Conservation (phyloP, 2,329 filamentous ascomycete species). For the Colletotrichum sp. region DNA sequence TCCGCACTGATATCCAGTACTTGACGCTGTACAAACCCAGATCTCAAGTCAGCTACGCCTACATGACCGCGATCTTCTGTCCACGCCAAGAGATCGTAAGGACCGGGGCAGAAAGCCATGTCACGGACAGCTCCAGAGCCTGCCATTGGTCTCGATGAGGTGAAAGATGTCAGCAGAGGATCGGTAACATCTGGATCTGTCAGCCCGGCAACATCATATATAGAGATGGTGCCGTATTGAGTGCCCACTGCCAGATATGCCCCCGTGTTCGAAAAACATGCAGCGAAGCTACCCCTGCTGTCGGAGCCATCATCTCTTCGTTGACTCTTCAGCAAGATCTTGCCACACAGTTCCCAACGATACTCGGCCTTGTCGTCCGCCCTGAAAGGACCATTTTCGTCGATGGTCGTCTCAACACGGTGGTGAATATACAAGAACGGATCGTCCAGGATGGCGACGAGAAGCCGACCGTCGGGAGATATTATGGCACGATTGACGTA, state of each 20-base stretch:
- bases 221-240: slow-evolving; percentile 79
- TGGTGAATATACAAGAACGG: slow-evolving; percentile 85
- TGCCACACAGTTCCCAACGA: slow-evolving; percentile 57
- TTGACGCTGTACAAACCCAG: slow-evolving; percentile 71
- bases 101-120: slow-evolving; percentile 90
- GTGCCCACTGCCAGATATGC: slow-evolving; percentile 77
- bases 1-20: slow-evolving; percentile 68
- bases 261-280: slow-evolving; percentile 76
- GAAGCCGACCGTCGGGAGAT: slow-evolving; percentile 81
- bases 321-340: slow-evolving; percentile 64
- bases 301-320: slow-evolving; percentile 57
- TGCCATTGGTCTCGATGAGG: slow-evolving; percentile 75
- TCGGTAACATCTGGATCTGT: slow-evolving; percentile 48
- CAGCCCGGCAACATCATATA: slow-evolving; percentile 67
- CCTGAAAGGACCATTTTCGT: slow-evolving; percentile 24
- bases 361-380: slow-evolving; percentile 35
- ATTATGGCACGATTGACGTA: slow-evolving; percentile 95
- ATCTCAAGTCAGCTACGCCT: slow-evolving; percentile 75
- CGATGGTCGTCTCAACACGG: slow-evolving; percentile 46
- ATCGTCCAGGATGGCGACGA: slow-evolving; percentile 88
- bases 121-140: slow-evolving; percentile 82
- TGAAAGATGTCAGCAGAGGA: slow-evolving; percentile 76
- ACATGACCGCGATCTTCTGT: slow-evolving; percentile 84
- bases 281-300: slow-evolving; percentile 75
- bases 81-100: slow-evolving; percentile 92